Percentiles rank a stretch among this genome's conserved stretches.
Conservation (phyloP, 75 land plant species). For the Cunninghamia lanceolata region DNA sequence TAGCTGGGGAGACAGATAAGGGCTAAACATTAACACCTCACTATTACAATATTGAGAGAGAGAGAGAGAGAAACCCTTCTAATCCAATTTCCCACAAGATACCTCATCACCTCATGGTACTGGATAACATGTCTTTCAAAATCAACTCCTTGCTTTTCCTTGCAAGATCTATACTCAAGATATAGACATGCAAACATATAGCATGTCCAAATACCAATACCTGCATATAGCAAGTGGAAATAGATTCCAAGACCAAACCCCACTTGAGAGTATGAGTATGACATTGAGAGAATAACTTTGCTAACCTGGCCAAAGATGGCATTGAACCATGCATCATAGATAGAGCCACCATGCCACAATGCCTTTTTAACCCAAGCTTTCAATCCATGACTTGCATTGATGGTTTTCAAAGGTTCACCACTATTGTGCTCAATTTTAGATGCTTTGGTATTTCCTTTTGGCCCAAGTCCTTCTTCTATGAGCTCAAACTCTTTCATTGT, state of each 20-base stretch:
- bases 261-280: constrained; percentile 44
- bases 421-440: not conserved
- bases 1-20: too few species aligned
- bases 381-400: not conserved
- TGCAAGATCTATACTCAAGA: constrained; percentile 43
- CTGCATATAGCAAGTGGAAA: constrained; percentile 33
- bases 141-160: constrained; percentile 44
- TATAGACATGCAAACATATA: constrained; percentile 36
- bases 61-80: constrained; percentile 15
- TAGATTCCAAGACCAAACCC: constrained; percentile 29
- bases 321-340: constrained; percentile 37
- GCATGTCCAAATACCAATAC: constrained; percentile 37
- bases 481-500: not conserved
- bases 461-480: not conserved
- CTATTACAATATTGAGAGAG: constrained; percentile 31
- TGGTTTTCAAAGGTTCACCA: not conserved
- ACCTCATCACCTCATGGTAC: constrained; percentile 36
- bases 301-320: constrained; percentile 39
- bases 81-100: constrained; percentile 27
- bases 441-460: not conserved
- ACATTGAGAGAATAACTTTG: constrained; percentile 46
- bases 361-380: constrained; percentile 8
- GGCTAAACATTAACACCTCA: too few species aligned
- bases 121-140: constrained; percentile 48
- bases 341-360: constrained; percentile 39